Percentiles rank a stretch among this genome's conserved stretches.
Conservation (phyloP, 805 yeast genomes). For the Blastobotrys mokoenaii region DNA sequence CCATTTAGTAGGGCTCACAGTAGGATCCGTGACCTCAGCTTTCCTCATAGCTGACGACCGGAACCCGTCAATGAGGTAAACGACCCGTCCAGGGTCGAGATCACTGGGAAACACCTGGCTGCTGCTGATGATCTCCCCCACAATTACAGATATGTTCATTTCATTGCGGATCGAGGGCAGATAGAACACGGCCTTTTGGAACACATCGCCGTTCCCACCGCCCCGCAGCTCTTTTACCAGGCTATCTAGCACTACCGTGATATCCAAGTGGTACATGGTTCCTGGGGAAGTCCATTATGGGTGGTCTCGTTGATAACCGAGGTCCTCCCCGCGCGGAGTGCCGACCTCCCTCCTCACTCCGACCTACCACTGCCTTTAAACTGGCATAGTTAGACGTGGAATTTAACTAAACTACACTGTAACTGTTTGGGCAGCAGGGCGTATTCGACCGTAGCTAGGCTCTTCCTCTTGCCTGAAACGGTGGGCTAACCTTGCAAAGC, state of each 20-base stretch:
- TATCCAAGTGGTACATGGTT: neutral
- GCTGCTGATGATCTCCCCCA: conserved; percentile 16
- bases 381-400: too few species aligned
- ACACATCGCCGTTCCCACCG: neutral
- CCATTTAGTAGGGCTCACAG: conserved; percentile 17
- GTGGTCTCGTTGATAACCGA: neutral
- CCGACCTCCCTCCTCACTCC: too few species aligned
- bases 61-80: conserved; percentile 17
- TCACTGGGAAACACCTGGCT: conserved; percentile 11
- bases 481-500: too few species aligned
- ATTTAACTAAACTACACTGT: too few species aligned
- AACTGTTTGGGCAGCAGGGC: too few species aligned
- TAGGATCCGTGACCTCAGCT: conserved; percentile 18
- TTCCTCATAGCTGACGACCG: conserved; percentile 19
- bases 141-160: conserved; percentile 17
- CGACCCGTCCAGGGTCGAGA: conserved; percentile 1
- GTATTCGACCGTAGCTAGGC: too few species aligned
- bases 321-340: neutral
- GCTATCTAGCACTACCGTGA: conserved; percentile 7
- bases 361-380: too few species aligned
- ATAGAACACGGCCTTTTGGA: conserved; percentile 13
- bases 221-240: conserved; percentile 8
- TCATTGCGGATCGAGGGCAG: conserved; percentile 21
- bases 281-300: neutral
- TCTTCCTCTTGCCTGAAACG: too few species aligned